A percentile compares a stretch with the other conserved stretches of the same genome.
phyloP scores from a whole-genome alignment of 495 filamentous ascomycete species.

The Aspergillus nanangensis region DNA sequence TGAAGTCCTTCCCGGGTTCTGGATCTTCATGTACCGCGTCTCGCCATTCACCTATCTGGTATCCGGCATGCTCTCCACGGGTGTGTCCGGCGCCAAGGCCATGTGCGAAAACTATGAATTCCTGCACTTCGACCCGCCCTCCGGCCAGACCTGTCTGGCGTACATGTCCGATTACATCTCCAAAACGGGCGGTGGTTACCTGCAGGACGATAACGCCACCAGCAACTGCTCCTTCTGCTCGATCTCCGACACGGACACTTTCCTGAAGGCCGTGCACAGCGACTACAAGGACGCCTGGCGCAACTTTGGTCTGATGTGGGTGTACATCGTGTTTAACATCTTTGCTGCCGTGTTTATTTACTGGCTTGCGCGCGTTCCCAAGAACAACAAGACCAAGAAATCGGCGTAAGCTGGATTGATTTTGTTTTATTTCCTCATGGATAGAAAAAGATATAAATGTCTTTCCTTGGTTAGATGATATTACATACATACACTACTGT shows the following conservation, averaged over 20 bases:
- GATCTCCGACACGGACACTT: conserved; percentile 56
- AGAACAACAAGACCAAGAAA: conserved; percentile 42
- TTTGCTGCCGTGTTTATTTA: conserved; percentile 65
- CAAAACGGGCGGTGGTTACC: conserved; percentile 49
- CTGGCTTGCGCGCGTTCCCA: conserved; percentile 75
- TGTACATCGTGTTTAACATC: conserved; percentile 71
- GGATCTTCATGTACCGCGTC: conserved; percentile 81
- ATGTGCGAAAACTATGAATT: conserved; percentile 57
- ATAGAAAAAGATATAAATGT: no score
- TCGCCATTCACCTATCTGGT: conserved; percentile 72
- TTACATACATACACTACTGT: background rate
- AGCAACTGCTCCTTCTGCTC: conserved; percentile 60
- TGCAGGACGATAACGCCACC: conserved; percentile 46
- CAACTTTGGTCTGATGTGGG: conserved; percentile 65
- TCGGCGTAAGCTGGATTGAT: conserved; percentile 4
- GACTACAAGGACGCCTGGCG: conserved; percentile 62
- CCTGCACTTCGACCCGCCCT: conserved; percentile 47
- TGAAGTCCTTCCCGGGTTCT: conserved; percentile 60
- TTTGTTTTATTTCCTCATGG: conserved; percentile 2
- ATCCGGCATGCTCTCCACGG: conserved; percentile 56
- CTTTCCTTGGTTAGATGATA: background rate
- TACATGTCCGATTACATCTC: conserved; percentile 53
- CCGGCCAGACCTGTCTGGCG: conserved; percentile 45
- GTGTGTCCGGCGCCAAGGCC: conserved; percentile 53
- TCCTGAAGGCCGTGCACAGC: conserved; percentile 45